A percentile compares a stretch with the other conserved stretches of the same genome.
phyloP scores from a whole-genome alignment of 306 rosid species.

The Geum urbanum region DNA sequence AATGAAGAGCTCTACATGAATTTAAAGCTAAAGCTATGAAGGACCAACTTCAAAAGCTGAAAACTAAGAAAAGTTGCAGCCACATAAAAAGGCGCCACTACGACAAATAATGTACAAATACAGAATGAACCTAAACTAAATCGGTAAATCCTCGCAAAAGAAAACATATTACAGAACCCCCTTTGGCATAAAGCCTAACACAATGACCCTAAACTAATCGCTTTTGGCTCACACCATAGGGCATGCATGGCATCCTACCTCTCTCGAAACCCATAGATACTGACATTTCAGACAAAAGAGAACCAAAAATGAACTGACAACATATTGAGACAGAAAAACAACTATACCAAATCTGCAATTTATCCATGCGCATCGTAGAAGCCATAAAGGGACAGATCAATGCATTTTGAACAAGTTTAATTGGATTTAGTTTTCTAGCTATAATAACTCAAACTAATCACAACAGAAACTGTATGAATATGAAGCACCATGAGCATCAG shows the following conservation, averaged over 20 bases:
- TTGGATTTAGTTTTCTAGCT: too few species aligned
- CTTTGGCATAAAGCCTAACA: slow-evolving; percentile 27
- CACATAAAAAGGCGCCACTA: slow-evolving; percentile 52
- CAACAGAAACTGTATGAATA: too few species aligned
- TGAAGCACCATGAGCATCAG: too few species aligned
- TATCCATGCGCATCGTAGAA: too few species aligned
- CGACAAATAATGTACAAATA: slow-evolving; percentile 55
- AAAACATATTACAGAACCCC: slow-evolving; percentile 41
- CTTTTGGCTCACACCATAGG: slow-evolving; percentile 40
- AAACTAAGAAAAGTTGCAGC: slow-evolving; percentile 1
- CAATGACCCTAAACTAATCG: slow-evolving; percentile 3
- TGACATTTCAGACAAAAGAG: slow-evolving; percentile 37
- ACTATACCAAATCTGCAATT: too few species aligned
- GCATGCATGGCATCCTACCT: slow-evolving; percentile 65
- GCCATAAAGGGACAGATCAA: too few species aligned
- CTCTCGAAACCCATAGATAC: slow-evolving; percentile 50
- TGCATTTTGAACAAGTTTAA: too few species aligned
- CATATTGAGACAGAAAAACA: too few species aligned
- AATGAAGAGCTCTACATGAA: too few species aligned
- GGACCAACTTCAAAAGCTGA: too few species aligned
- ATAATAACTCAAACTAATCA: too few species aligned
- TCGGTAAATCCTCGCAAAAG: slow-evolving; percentile 31
- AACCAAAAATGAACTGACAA: slow-evolving; percentile 17
- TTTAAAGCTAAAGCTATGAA: too few species aligned
- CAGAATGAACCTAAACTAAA: slow-evolving; percentile 39